phyloP scores from a whole-genome alignment of 1,284 basidiomycete genomes.

The Fistulinella cinereoalba region DNA sequence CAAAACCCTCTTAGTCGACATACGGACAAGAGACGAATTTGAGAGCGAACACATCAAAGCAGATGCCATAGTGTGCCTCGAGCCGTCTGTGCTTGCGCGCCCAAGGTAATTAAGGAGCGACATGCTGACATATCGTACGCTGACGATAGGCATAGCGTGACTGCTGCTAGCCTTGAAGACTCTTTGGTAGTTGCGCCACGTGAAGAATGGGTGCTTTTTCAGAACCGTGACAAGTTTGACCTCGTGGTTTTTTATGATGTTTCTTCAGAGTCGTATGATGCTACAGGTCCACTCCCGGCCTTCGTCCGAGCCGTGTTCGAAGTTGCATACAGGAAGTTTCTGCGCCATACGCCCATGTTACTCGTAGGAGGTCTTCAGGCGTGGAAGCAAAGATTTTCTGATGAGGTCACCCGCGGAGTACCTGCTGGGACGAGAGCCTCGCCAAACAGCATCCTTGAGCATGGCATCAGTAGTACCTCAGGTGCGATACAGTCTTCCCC shows the following conservation, averaged over 20 bases:
- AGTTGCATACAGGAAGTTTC: constrained; percentile 65
- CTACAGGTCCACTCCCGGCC: constrained; percentile 51
- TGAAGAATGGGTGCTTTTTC: constrained; percentile 70
- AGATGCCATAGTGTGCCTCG: constrained; percentile 79
- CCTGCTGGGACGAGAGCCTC: constrained; percentile 14
- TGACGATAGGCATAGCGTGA: constrained; percentile 49
- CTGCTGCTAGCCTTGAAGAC: constrained; percentile 69
- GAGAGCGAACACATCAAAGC: constrained; percentile 70
- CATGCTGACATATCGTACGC: constrained; percentile 2
- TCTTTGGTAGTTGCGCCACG: constrained; percentile 71
- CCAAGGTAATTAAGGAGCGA: constrained; percentile 47
- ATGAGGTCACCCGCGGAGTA: constrained; percentile 39
- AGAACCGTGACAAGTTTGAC: constrained; percentile 84
- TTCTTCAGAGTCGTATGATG: constrained; percentile 58
- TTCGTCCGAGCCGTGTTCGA: constrained; percentile 73
- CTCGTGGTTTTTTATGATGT: constrained; percentile 88
- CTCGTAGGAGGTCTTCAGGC: constrained; percentile 84
- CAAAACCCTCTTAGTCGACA: constrained; percentile 79
- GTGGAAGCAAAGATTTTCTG: constrained; percentile 72
- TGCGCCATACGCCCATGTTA: constrained; percentile 80
- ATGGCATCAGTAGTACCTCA: constrained; percentile 29
- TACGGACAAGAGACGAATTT: constrained; percentile 77
- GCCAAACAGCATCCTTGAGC: constrained; percentile 24
- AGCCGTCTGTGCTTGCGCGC: constrained; percentile 73
- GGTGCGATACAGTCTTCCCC: constrained; percentile 20